Percentiles rank a stretch among this genome's conserved stretches.
phyloP scores from a whole-genome alignment of 306 rosid species.

The Inga oerstediana region DNA sequence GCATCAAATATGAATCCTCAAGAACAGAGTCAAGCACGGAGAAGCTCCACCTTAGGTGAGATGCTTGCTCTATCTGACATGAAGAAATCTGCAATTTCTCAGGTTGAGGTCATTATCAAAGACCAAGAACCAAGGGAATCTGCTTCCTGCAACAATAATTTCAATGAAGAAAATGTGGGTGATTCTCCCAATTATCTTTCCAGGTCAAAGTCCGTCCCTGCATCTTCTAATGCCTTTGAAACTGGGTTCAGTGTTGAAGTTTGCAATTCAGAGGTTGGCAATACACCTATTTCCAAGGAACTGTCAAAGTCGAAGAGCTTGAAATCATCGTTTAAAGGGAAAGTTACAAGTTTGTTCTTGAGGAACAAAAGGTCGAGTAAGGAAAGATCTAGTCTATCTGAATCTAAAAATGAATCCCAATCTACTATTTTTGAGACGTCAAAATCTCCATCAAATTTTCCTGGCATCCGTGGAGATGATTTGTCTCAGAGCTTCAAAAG shows the following conservation, averaged over 20 bases:
- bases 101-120: slow-evolving; percentile 40
- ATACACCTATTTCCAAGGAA: slow-evolving; percentile 49
- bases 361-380: slow-evolving; percentile 71
- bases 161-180: slow-evolving; percentile 44
- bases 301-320: slow-evolving; percentile 60
- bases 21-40: slow-evolving; percentile 56
- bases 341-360: slow-evolving; percentile 79
- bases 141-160: slow-evolving; percentile 48
- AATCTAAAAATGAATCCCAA: slow-evolving; percentile 44
- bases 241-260: slow-evolving; percentile 44
- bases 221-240: slow-evolving; percentile 55
- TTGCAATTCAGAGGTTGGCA: slow-evolving; percentile 47
- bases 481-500: slow-evolving; percentile 49
- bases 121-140: slow-evolving; percentile 56
- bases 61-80: slow-evolving; percentile 83
- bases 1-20: slow-evolving; percentile 58
- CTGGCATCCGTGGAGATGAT: slow-evolving; percentile 45
- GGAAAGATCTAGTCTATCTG: slow-evolving; percentile 57
- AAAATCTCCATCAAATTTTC: slow-evolving; percentile 43
- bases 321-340: slow-evolving; percentile 82
- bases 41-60: slow-evolving; percentile 89
- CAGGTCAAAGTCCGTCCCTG: slow-evolving; percentile 86
- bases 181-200: slow-evolving; percentile 58
- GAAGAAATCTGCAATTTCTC: slow-evolving; percentile 57
- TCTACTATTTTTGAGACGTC: slow-evolving; percentile 42